A percentile compares a stretch with the other conserved stretches of the same genome.
These are phyloP conservation scores for Kurtzmaniella natalensis DNA, from an alignment of 1,139 yeast species.

Conservation along the genomic window DNA sequence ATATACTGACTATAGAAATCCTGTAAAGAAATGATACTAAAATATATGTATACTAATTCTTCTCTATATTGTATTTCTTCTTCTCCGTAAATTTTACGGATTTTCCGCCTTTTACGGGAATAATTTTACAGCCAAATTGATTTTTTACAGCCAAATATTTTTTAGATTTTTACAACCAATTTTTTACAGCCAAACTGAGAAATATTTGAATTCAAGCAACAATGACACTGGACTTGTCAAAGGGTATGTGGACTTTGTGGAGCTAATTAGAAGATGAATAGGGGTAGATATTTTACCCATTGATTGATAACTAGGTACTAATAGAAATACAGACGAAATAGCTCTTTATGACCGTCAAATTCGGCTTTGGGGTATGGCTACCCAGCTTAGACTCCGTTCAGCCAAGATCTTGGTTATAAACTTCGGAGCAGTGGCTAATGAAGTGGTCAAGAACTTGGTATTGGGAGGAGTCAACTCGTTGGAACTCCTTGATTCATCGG, in stretches of 20 bases:
- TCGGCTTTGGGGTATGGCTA: conserved; percentile 93
- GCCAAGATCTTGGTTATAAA: conserved; percentile 68
- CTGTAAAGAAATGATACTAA: too few relatives aligned
- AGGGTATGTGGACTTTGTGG: background rate
- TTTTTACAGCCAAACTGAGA: too few relatives aligned
- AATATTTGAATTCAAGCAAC: too few relatives aligned
- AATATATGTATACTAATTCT: too few relatives aligned
- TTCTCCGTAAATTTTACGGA: too few relatives aligned
- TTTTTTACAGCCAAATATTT: too few relatives aligned
- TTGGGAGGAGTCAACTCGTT: conserved; percentile 84
- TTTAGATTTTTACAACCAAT: too few relatives aligned
- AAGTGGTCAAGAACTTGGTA: conserved; percentile 77
- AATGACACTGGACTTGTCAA: background rate
- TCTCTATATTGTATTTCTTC: too few relatives aligned
- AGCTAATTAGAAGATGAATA: background rate
- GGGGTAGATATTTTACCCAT: background rate
- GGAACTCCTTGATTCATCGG: conserved; percentile 60
- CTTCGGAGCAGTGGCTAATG: conserved; percentile 72
- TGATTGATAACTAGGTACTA: background rate
- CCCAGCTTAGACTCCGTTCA: conserved; percentile 75
- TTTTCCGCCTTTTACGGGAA: too few relatives aligned
- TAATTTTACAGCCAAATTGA: too few relatives aligned
- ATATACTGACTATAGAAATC: too few relatives aligned
- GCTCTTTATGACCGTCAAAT: conserved; percentile 94
- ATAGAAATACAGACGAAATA: conserved; percentile 58